Evolutionary conservation across 768 basidiomycete genomes (phyloP).

Genomic region (Leucocoprinus leucothites): DNA sequence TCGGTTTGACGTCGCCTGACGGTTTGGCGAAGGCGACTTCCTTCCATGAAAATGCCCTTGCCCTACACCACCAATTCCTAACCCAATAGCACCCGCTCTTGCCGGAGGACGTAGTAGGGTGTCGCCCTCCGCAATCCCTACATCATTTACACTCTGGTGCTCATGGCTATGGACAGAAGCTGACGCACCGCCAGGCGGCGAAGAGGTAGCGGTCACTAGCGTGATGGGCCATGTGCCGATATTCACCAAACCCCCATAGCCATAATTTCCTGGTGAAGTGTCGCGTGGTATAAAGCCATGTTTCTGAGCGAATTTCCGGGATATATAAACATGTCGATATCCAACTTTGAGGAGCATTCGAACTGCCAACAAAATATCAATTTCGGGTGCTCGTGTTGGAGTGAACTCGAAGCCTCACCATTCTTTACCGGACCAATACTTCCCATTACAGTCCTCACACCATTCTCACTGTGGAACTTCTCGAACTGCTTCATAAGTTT

Average conservation of each 20-base stretch:
- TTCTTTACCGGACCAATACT: conserved; percentile 87
- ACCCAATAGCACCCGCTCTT: background rate
- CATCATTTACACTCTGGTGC: background rate
- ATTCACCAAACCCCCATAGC: conserved; percentile 87
- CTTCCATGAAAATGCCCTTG: background rate
- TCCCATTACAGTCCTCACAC: conserved; percentile 89
- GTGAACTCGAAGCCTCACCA: conserved; percentile 43
- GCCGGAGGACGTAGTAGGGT: background rate
- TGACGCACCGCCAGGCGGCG: conserved; percentile 12
- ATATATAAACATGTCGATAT: conserved; percentile 93
- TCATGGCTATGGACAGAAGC: background rate
- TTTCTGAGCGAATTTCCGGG: conserved; percentile 84
- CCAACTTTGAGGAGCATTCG: conserved; percentile 93
- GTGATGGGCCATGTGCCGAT: conserved; percentile 89
- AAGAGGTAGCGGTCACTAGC: conserved; percentile 41
- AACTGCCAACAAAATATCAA: conserved; percentile 41
- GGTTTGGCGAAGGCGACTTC: background rate
- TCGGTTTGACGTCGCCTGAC: background rate
- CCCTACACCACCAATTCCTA: background rate
- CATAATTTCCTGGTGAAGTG: conserved; percentile 86
- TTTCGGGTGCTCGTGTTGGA: background rate
- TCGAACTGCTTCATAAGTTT: conserved; percentile 76
- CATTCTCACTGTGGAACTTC: conserved; percentile 86
- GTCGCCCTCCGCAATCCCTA: background rate
- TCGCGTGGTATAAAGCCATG: conserved; percentile 87